A percentile compares a stretch with the other conserved stretches of the same genome.
Evolutionary conservation across 257 asterid species (phyloP).

Genomic region (Oldenlandia corymbosa): DNA sequence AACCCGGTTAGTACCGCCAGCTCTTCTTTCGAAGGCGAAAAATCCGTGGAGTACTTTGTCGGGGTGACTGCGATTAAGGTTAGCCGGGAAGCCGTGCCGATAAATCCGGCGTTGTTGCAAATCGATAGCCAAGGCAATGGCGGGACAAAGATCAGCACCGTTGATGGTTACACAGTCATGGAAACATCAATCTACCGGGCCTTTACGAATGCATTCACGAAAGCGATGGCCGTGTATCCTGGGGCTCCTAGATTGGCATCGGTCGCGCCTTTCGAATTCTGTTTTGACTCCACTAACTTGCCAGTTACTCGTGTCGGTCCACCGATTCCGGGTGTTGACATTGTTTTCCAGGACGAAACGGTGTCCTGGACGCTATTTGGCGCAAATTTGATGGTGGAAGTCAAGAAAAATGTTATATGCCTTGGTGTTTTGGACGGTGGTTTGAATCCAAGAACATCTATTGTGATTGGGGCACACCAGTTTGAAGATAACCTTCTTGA

Average conservation of each 20-base stretch:
- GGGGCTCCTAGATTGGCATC: conserved; percentile 33
- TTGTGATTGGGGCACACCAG: conserved; percentile 42
- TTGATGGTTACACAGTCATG: conserved; percentile 19
- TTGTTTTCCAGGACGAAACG: conserved; percentile 19
- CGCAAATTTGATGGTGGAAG: conserved; percentile 32
- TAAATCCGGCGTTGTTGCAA: conserved; percentile 33
- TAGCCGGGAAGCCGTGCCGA: conserved; percentile 21
- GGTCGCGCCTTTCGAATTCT: conserved; percentile 46
- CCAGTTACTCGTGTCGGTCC: conserved; percentile 30
- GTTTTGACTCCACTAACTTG: conserved; percentile 36
- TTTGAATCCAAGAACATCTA: conserved; percentile 14
- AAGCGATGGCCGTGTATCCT: conserved; percentile 5
- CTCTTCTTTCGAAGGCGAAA: conserved; percentile 32
- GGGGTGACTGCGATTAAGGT: conserved; percentile 34
- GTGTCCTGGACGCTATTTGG: conserved; percentile 27
- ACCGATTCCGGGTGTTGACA: conserved; percentile 36
- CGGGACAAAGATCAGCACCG: conserved; percentile 64
- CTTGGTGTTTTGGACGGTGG: conserved; percentile 45
- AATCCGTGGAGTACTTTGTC: conserved; percentile 61
- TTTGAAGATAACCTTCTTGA: conserved; percentile 42
- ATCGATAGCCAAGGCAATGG: conserved; percentile 50
- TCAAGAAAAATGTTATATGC: conserved; percentile 27
- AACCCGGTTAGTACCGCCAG: conserved; percentile 60
- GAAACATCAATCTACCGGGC: conserved; percentile 18
- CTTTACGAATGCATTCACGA: conserved; percentile 6